A percentile compares a stretch with the other conserved stretches of the same genome.
Evolutionary conservation across 192 early-diverging fungal genomes (phyloP).

Genomic region (Rhizoclosmatium sp.): DNA sequence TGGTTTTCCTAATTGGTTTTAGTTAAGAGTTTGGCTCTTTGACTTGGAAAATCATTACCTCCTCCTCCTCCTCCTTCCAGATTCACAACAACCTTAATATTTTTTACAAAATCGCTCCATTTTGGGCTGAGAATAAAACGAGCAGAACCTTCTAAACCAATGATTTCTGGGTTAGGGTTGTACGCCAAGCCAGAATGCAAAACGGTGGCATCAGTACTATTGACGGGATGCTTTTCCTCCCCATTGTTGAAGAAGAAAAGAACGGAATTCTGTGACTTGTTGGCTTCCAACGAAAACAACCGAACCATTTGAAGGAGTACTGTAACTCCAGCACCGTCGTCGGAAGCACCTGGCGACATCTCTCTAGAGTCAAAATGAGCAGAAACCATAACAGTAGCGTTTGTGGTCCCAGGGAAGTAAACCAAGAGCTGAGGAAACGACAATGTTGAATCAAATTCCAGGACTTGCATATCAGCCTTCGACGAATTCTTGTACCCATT

Average conservation of each 20-base stretch:
- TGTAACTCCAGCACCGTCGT: background rate
- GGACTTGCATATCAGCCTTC: background rate
- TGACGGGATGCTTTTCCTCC: background rate
- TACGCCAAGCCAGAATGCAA: background rate
- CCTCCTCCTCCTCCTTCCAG: background rate
- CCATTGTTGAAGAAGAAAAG: constrained; percentile 3
- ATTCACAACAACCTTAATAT: background rate
- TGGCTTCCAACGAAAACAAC: background rate
- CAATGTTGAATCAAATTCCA: background rate
- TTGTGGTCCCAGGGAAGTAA: constrained; percentile 1
- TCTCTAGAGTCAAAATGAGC: background rate
- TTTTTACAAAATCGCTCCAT: background rate
- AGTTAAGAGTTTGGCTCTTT: background rate
- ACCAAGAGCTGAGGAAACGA: background rate
- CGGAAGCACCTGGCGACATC: background rate
- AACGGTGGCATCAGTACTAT: background rate
- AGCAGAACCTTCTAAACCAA: background rate
- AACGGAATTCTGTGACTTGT: background rate
- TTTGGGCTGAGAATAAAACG: background rate
- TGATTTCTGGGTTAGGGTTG: background rate
- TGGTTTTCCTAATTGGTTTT: background rate
- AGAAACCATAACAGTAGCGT: background rate
- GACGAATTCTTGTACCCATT: constrained; percentile 1
- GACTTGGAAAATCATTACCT: background rate
- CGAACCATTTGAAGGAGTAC: background rate